Percentiles rank a stretch among this genome's conserved stretches.
Evolutionary conservation across 306 rosid genomes (phyloP).

Genomic region (Vachellia pachyceras): DNA sequence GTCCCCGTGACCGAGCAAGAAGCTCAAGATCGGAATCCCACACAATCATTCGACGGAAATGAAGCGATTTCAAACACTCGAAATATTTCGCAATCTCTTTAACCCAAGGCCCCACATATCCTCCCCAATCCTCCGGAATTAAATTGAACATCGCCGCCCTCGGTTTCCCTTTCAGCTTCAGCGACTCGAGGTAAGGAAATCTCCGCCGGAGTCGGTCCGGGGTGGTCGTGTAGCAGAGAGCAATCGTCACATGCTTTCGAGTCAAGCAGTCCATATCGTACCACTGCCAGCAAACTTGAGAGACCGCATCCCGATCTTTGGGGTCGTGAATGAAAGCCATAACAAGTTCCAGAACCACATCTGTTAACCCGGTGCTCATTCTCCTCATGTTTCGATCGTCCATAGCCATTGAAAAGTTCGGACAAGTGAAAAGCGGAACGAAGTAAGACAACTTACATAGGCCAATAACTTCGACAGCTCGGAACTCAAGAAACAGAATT

Average conservation of each 20-base stretch:
- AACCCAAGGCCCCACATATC: conserved; percentile 87
- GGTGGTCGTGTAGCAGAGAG: conserved; percentile 87
- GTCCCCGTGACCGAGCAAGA: conserved; percentile 70
- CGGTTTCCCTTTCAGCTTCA: conserved; percentile 89
- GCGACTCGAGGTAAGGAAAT: conserved; percentile 77
- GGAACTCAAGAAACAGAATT: no score
- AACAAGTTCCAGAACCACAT: conserved; percentile 69
- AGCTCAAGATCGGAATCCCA: conserved; percentile 78
- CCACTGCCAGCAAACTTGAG: conserved; percentile 88
- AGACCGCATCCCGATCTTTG: conserved; percentile 77
- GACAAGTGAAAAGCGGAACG: background rate
- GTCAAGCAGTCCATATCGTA: conserved; percentile 85
- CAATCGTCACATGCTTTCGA: conserved; percentile 93
- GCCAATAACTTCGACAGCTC: background rate
- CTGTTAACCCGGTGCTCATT: conserved; percentile 46
- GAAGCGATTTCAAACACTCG: conserved; percentile 70
- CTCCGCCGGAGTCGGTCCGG: conserved; percentile 74
- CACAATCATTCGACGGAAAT: conserved; percentile 94
- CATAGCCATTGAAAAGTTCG: conserved; percentile 36
- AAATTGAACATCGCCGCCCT: conserved; percentile 96
- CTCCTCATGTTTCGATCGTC: conserved; percentile 41
- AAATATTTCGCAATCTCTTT: conserved; percentile 64
- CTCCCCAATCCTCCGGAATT: conserved; percentile 98
- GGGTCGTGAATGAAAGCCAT: conserved; percentile 85
- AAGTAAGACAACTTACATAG: background rate